Percentiles rank a stretch among this genome's conserved stretches.
Evolutionary conservation across 176 grass and related monocot species (phyloP).

Genomic region (Calamus simplicifolius): DNA sequence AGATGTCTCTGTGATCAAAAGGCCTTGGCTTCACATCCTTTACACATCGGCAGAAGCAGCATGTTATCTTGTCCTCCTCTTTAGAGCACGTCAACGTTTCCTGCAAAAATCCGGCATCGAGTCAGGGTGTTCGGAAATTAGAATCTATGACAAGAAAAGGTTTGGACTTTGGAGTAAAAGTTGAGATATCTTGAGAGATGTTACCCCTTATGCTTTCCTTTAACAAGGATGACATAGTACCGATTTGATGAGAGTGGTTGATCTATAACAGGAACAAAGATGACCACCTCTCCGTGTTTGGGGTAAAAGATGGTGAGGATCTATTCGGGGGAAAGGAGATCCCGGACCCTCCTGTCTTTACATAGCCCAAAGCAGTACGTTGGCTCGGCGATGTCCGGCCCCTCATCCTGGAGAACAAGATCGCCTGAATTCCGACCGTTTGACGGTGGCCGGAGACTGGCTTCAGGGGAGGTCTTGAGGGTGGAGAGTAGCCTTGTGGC

Average conservation of each 20-base stretch:
- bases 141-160: too few relatives aligned
- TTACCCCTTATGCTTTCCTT: too few relatives aligned
- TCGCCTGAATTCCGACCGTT: constrained; percentile 20
- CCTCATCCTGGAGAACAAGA: constrained; percentile 23
- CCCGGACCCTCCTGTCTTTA: background rate
- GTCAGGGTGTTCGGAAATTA: too few relatives aligned
- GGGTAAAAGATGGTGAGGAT: constrained; percentile 13
- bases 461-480: background rate
- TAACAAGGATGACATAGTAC: constrained; percentile 38
- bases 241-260: constrained; percentile 35
- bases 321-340: constrained; percentile 43
- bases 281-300: background rate
- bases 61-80: constrained; percentile 30
- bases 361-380: constrained; percentile 13
- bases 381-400: background rate
- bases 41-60: constrained; percentile 33
- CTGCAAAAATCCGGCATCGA: constrained; percentile 10
- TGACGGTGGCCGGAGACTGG: background rate
- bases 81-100: constrained; percentile 37
- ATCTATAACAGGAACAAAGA: constrained; percentile 17
- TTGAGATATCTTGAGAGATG: too few relatives aligned
- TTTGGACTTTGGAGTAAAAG: too few relatives aligned
- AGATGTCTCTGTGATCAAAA: constrained; percentile 47
- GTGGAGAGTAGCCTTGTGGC: constrained; percentile 32
- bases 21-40: constrained; percentile 25